Evolutionary conservation across 2,329 filamentous ascomycete species (phyloP).

Genomic region (Curvularia sp.): DNA sequence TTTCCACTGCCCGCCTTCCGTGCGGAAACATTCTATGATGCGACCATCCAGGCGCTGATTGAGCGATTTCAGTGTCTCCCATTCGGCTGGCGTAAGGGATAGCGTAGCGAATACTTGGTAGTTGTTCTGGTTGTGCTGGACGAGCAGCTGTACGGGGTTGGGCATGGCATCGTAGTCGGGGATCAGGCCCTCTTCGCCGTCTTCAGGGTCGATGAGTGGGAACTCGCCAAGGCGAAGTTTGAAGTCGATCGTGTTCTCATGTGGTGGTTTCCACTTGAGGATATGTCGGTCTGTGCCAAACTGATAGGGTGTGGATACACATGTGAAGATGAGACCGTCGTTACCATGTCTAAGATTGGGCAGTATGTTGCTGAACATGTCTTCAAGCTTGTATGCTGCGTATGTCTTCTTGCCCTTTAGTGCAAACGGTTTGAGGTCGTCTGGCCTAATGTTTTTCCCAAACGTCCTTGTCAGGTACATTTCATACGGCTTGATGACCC

Average conservation of each 20-base stretch:
- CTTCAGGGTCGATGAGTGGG: slow-evolving; percentile 70
- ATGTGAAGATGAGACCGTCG: slow-evolving; percentile 98
- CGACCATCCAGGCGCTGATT: slow-evolving; percentile 80
- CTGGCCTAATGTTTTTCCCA: slow-evolving; percentile 60
- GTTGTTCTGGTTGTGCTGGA: slow-evolving; percentile 68
- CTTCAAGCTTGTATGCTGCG: slow-evolving; percentile 76
- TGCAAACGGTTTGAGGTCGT: slow-evolving; percentile 69
- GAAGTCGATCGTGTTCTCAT: slow-evolving; percentile 96
- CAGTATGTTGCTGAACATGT: slow-evolving; percentile 85
- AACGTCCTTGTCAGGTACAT: slow-evolving; percentile 57
- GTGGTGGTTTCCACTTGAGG: slow-evolving; percentile 95
- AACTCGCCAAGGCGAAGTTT: slow-evolving; percentile 77
- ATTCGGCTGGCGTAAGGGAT: slow-evolving; percentile 76
- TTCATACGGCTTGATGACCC: slow-evolving; percentile 75
- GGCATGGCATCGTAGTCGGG: slow-evolving; percentile 83
- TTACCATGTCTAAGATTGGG: slow-evolving; percentile 89
- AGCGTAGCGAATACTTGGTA: slow-evolving; percentile 72
- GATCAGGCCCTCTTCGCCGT: slow-evolving; percentile 70
- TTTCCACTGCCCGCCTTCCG: slow-evolving; percentile 77
- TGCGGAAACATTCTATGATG: slow-evolving; percentile 89
- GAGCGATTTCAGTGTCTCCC: slow-evolving; percentile 79
- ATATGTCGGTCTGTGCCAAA: slow-evolving; percentile 93
- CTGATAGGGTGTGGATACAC: slow-evolving; percentile 82
- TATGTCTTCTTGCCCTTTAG: slow-evolving; percentile 90
- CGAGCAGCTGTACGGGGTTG: slow-evolving; percentile 69